These are phyloP conservation scores for Colletotrichum tanaceti DNA, from an alignment of 2,329 filamentous ascomycete genomes.

Conservation along the genomic window DNA sequence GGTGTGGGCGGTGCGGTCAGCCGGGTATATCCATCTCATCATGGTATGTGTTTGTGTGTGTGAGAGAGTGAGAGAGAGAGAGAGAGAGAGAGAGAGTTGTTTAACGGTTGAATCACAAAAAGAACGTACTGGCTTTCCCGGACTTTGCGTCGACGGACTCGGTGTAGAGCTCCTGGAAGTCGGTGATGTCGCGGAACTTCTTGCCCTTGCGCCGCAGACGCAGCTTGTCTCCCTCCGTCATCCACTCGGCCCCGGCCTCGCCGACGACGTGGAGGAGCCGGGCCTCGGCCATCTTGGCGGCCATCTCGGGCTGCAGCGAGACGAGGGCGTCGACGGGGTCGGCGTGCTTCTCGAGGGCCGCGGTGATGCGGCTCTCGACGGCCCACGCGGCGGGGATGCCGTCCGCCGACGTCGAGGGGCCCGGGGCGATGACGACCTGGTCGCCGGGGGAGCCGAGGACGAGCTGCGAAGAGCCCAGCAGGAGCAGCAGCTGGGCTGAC, in stretches of 20 bases:
- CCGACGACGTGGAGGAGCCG: slow-evolving; percentile 74
- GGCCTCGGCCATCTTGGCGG: slow-evolving; percentile 52
- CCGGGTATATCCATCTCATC: too few species aligned
- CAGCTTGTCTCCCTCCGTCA: slow-evolving; percentile 81
- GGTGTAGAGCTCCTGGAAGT: slow-evolving; percentile 63
- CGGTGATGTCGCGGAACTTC: slow-evolving; percentile 80
- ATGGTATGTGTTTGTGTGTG: rapidly evolving
- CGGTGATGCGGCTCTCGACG: slow-evolving; percentile 40
- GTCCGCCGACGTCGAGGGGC: neutral
- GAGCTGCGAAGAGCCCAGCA: slow-evolving; percentile 36
- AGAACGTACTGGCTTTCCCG: slow-evolving; percentile 48
- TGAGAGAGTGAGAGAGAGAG: too few species aligned
- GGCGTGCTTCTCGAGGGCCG: slow-evolving; percentile 44
- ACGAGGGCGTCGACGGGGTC: slow-evolving; percentile 49
- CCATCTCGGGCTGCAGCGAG: slow-evolving; percentile 45
- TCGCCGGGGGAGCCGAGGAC: slow-evolving; percentile 14
- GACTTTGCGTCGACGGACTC: slow-evolving; percentile 43
- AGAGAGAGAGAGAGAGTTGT: too few species aligned
- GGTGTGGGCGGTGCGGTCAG: neutral
- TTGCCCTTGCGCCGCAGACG: slow-evolving; percentile 71
- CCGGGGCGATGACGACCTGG: slow-evolving; percentile 27
- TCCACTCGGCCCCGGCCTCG: slow-evolving; percentile 71
- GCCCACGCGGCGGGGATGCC: neutral
- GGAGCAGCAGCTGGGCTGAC: slow-evolving; percentile 29
- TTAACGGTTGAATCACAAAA: too few species aligned